Evolutionary conservation across 2,329 filamentous ascomycete genomes (phyloP), one percentile per base, ranked within the genome.

Genomic region (Keithomyces neogunnii): DNA sequence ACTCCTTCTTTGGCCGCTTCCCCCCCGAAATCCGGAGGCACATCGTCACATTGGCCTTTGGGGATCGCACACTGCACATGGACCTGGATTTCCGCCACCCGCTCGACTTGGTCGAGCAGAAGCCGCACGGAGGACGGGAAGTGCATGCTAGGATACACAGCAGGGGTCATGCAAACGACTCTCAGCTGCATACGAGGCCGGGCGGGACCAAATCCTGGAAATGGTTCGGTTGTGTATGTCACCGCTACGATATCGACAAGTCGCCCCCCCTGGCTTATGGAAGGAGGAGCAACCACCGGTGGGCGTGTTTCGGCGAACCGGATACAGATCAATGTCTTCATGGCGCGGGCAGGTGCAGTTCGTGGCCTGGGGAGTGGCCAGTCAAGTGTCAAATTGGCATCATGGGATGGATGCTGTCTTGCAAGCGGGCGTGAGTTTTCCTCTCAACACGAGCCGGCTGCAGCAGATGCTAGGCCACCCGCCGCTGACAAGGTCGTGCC

Each of bases 321-420:
- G 52, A 55, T 26, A 33, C 46, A 13, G 56, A 57, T 42, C 43
- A 50, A 3, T 60, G 53, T 29, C 48, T 56, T 11, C 28, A 42
- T 6, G 56, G 56, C 5, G 45, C 48, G 28, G 54, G 54, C 1
- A 30, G 46, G 40, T 56, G 55, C 11, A 53, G 50, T 13, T 46
- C 55, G 28, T 58, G 51, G 53, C 55, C 55, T 7, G 56, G 55
- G 13, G 40, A 49, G 32, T 59, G 51, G 53, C 52, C 55, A 6
- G 43, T 11, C 5, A 53, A 54, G 11, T 59, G 55, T 48, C 52
- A 56, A 36, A 52, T 65, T n/a, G 64, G 63, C 4, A 56, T 59
- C 29, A 60, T 64, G 56, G 63, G 62, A 13, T 66, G 63, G 63
- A 48, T 66, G 19, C 45, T 64, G 28, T 49, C 56, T 5, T 64